These are phyloP conservation scores for Dentipellis fragilis DNA, from an alignment of 768 basidiomycete species.

Conservation along the genomic window DNA sequence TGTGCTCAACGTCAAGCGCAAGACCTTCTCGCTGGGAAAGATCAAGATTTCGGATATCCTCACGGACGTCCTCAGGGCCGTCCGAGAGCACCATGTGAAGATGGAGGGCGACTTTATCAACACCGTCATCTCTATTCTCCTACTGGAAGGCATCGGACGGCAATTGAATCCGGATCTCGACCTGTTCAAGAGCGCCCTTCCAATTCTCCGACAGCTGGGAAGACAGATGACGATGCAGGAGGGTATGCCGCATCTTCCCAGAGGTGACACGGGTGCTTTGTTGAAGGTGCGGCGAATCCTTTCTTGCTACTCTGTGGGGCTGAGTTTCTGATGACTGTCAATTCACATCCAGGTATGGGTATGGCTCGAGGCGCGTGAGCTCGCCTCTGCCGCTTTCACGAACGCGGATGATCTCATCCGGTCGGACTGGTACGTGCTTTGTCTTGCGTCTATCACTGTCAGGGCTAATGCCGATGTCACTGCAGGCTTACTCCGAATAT, in stretches of 20 bases:
- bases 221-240: constrained; percentile 81
- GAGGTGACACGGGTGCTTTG: constrained; percentile 72
- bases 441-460: neutral
- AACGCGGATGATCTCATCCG: constrained; percentile 82
- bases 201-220: constrained; percentile 86
- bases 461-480: constrained; percentile 9
- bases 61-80: constrained; percentile 77
- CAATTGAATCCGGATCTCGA: constrained; percentile 89
- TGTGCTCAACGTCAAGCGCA: constrained; percentile 85
- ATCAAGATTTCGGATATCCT: constrained; percentile 94
- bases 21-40: constrained; percentile 94
- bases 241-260: constrained; percentile 50
- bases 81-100: constrained; percentile 90
- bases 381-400: constrained; percentile 69
- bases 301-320: neutral
- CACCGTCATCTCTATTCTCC: constrained; percentile 87
- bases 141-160: constrained; percentile 93
- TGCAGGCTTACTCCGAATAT: constrained; percentile 43
- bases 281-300: constrained; percentile 54
- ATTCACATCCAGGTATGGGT: constrained; percentile 63
- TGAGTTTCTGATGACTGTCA: constrained; percentile 1
- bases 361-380: constrained; percentile 83
- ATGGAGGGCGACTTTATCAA: constrained; percentile 99
- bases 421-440: constrained; percentile 67
- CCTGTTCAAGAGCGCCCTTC: constrained; percentile 90